Evolutionary conservation across 257 asterid species (phyloP).

Genomic region (Galeopsis tetrahit): DNA sequence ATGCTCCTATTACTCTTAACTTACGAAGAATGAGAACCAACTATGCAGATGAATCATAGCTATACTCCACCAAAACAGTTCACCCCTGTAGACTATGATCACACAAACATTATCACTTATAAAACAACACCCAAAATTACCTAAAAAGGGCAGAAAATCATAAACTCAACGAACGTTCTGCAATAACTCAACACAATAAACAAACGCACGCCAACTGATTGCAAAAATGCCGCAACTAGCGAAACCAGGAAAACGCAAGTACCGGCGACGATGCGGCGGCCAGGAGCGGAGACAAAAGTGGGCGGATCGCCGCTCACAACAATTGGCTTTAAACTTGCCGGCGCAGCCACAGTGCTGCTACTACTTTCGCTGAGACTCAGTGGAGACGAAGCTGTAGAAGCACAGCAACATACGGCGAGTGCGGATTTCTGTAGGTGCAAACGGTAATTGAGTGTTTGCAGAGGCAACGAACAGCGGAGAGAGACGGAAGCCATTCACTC

Average conservation of each 20-base stretch:
- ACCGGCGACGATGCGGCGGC: conserved; percentile 93
- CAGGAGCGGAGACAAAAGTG: conserved; percentile 93
- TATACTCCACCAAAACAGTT: conserved; percentile 14
- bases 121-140: background rate
- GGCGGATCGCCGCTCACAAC: conserved; percentile 85
- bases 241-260: background rate
- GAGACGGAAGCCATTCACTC: conserved; percentile 49
- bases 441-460: conserved; percentile 36
- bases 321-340: conserved; percentile 58
- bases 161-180: background rate
- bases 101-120: background rate
- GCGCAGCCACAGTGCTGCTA: conserved; percentile 19
- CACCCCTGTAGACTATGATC: background rate
- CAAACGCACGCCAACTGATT: conserved; percentile 21
- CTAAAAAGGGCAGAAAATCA: background rate
- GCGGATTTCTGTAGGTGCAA: conserved; percentile 36
- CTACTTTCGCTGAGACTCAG: conserved; percentile 23
- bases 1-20: background rate
- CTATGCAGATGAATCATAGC: conserved; percentile 8
- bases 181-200: background rate
- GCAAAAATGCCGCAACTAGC: conserved; percentile 21
- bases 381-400: conserved; percentile 49
- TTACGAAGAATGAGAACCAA: background rate
- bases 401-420: conserved; percentile 35
- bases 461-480: conserved; percentile 55